Evolutionary conservation across 768 basidiomycete genomes (phyloP), one percentile per base, ranked within the genome.

Genomic region (Candolleomyces aberdarensis): DNA sequence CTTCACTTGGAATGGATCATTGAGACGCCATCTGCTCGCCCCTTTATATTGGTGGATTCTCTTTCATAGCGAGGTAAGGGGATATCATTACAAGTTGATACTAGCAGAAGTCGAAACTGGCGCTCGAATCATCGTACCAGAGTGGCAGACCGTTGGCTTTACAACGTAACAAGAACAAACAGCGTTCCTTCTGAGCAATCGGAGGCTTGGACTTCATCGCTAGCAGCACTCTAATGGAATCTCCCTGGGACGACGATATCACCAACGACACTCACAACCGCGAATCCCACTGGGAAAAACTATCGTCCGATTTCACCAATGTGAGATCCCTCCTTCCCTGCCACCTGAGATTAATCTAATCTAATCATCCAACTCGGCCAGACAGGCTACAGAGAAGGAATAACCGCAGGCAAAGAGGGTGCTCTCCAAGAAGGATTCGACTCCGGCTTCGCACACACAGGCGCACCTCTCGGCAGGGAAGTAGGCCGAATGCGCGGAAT

Each of bases 371-470:
- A 17, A 54, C 57, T 29, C 20, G 22, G 26, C 52, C 52, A 97
- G 96, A 86, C 86, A 17, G 96, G 96, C 2, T 98, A 98, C 69
- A 86, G 96, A n/a, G 96, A 98, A 75, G 96, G 96, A 6, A 96
- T 98, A 66, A 91, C 88, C 0, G 86, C 89, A 5, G 96, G 96
- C 3, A 98, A 98, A 71, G 90, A 96, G 70, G 79, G 83, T 0
- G 87, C 87, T 2, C 80, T 98, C 1, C 96, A 99, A 68, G 78
- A 86, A 63, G 96, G 96, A 0, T 98, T 99, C 68, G 93, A 99
- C 72, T 76, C 80, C 3, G 94, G 92, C 1, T 98, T 93, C 67
- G 86, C 87, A 0, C 71, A 75, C 13, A 76, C 85, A 10, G 92
- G 94, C 1, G 86, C 81, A 2, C 89, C 91, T 0, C 72, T 90